Conservation (phyloP, 441 rosid species). For the Bocquillonia castaneifolia region DNA sequence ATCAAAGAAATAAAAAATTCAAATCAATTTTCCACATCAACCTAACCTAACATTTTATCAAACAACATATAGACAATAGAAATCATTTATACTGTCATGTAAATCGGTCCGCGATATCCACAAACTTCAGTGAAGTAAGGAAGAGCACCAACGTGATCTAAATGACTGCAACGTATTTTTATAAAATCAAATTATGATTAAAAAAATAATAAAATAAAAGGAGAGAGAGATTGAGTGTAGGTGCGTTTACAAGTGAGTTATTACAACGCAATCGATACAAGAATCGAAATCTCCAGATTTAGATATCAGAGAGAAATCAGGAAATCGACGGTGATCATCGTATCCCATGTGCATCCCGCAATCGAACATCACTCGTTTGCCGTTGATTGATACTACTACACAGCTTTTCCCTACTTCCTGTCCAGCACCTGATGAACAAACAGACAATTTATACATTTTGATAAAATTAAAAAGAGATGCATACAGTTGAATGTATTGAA, state of each 20-base stretch:
- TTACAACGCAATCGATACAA: slow-evolving; percentile 59
- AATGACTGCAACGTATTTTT: slow-evolving; percentile 44
- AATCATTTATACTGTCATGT: slow-evolving; percentile 95
- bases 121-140: slow-evolving; percentile 95
- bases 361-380: slow-evolving; percentile 87
- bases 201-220: not conserved
- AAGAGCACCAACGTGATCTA: slow-evolving; percentile 96
- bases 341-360: slow-evolving; percentile 98
- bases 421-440: slow-evolving; percentile 60
- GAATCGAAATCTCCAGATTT: slow-evolving; percentile 48
- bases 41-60: slow-evolving; percentile 29
- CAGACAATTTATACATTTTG: not conserved
- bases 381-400: slow-evolving; percentile 71
- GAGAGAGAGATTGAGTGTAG: not conserved
- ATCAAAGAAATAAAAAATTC: not conserved
- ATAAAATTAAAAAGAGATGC: too few relatives aligned
- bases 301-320: slow-evolving; percentile 73
- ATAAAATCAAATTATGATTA: not conserved
- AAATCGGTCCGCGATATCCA: slow-evolving; percentile 76
- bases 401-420: slow-evolving; percentile 98
- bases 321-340: slow-evolving; percentile 72
- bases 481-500: too few relatives aligned
- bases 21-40: too few relatives aligned
- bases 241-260: slow-evolving; percentile 75
- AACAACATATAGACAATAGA: slow-evolving; percentile 33